These are phyloP conservation scores for Acephala macrosclerotiorum DNA, from an alignment of 2,329 filamentous ascomycete species.

Conservation along the genomic window DNA sequence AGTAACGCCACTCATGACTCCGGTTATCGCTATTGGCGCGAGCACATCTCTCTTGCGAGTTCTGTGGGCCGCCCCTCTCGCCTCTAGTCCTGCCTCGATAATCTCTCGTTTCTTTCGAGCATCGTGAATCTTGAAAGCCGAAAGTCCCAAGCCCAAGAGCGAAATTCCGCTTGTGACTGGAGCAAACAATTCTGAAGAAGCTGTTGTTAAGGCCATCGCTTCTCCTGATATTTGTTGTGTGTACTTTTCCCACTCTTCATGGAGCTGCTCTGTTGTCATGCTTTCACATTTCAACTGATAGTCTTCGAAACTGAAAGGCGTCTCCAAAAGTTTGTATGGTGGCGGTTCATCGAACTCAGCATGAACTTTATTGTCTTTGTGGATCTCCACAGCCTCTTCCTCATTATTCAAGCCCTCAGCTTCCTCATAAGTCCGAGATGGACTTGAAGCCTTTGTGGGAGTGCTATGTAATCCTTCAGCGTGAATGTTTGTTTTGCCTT, in stretches of 20 bases:
- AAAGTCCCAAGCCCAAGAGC: slow-evolving; percentile 46
- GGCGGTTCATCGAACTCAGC: too few relatives aligned
- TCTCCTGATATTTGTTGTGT: slow-evolving; percentile 48
- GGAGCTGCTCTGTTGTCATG: slow-evolving; percentile 45
- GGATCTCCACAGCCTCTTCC: too few relatives aligned
- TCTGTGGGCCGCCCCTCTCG: slow-evolving; percentile 43
- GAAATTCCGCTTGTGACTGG: slow-evolving; percentile 46
- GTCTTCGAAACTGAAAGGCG: slow-evolving; percentile 48
- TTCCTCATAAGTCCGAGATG: too few relatives aligned
- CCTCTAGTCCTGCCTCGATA: slow-evolving; percentile 47
- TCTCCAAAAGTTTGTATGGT: too few relatives aligned
- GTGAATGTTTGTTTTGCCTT: too few relatives aligned
- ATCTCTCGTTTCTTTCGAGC: slow-evolving; percentile 49
- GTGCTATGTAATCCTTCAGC: too few relatives aligned
- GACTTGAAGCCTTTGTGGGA: too few relatives aligned
- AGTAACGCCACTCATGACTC: slow-evolving; percentile 24
- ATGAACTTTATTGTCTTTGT: too few relatives aligned
- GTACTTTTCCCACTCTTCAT: slow-evolving; percentile 51
- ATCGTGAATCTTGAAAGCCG: slow-evolving; percentile 48
- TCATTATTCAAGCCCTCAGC: too few relatives aligned
- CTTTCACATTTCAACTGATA: slow-evolving; percentile 48
- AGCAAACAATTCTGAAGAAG: slow-evolving; percentile 46
- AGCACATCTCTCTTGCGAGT: slow-evolving; percentile 49
- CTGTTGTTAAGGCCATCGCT: slow-evolving; percentile 48
- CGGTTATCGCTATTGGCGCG: slow-evolving; percentile 46